phyloP scores from a whole-genome alignment of 495 filamentous ascomycete genomes.

The Hypoxylon lienhwacheense region DNA sequence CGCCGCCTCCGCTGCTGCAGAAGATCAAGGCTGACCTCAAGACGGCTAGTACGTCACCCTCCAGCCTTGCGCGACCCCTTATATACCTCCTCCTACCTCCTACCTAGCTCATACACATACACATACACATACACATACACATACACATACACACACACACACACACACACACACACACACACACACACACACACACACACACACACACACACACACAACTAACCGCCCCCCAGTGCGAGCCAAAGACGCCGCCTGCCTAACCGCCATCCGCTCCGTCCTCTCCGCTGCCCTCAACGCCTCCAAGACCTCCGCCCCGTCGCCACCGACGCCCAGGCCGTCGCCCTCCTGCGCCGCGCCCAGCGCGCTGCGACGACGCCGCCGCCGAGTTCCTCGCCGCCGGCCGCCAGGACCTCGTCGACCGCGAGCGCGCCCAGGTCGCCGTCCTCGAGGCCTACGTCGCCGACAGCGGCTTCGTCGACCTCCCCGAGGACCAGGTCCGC shows the following conservation, averaged over 20 bases:
- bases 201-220: not conserved
- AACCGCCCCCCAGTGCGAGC: conserved; percentile 45
- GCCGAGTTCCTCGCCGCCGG: conserved; percentile 56
- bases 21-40: conserved; percentile 61
- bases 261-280: conserved; percentile 58
- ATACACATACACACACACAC: not conserved
- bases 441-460: conserved; percentile 54
- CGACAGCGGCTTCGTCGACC: conserved; percentile 45
- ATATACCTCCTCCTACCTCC: not conserved
- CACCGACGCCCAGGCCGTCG: conserved; percentile 59
- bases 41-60: conserved; percentile 45
- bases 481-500: conserved; percentile 47
- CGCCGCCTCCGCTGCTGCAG: conserved; percentile 45
- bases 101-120: too few species aligned
- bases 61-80: not conserved
- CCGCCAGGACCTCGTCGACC: conserved; percentile 57
- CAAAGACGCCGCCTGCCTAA: conserved; percentile 57
- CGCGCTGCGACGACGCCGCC: conserved; percentile 45
- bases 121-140: too few species aligned
- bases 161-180: not conserved
- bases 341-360: conserved; percentile 52
- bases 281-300: conserved; percentile 57
- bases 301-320: conserved; percentile 58
- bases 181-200: not conserved
- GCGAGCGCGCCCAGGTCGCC: conserved; percentile 52